Evolutionary conservation across 306 rosid species (phyloP), one percentile per base, ranked within the genome.

Genomic region (Vicia faba): DNA sequence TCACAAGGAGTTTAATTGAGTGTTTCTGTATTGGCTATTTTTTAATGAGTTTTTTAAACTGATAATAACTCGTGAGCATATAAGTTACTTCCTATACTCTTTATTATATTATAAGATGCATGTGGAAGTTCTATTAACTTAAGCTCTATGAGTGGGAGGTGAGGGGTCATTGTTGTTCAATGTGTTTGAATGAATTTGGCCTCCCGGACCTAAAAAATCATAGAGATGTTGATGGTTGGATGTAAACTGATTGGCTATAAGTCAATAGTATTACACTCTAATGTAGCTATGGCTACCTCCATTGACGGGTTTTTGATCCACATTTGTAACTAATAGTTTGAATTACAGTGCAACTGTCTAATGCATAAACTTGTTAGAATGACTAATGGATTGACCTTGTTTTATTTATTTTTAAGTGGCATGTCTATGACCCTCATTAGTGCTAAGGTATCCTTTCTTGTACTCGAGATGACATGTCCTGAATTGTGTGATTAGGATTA

Each of bases 221-320:
- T 41, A n/a, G 49, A 35, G 71, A 55, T 55, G 11, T 46, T 38
- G 29, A 11, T 36, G 2, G 16, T 18, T 64, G 23, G 59, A 64
- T 57, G 36, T 55, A 8, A 44, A 57, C 53, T 57, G 61, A 49
- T 51, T 23, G 60, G 46, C 20, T 25, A 6, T n/a, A 44, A 44
- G 19, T 3, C 57, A 18, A 11, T 35, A 11, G 5, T 13, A 11
- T 66, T 43, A 4, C 66, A 25, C 51, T 46, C 11, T 48, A 15
- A 36, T 14, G 36, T 49, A 41, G 56, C 3, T 1, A 48, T 25
- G 66, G 23, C 38, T 71, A 19, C 51, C 60, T 50, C 13, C 50
- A 38, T 68, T 11, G 60, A 56, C 5, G 10, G 6, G 13, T 63
- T 69, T 38, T 79, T 49, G 46, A 62, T 62, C 62, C 18, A n/a